Percentiles rank a stretch among this genome's conserved stretches.
Evolutionary conservation across 2,329 filamentous ascomycete genomes (phyloP).

Genomic region (Aspergillus neotritici): DNA sequence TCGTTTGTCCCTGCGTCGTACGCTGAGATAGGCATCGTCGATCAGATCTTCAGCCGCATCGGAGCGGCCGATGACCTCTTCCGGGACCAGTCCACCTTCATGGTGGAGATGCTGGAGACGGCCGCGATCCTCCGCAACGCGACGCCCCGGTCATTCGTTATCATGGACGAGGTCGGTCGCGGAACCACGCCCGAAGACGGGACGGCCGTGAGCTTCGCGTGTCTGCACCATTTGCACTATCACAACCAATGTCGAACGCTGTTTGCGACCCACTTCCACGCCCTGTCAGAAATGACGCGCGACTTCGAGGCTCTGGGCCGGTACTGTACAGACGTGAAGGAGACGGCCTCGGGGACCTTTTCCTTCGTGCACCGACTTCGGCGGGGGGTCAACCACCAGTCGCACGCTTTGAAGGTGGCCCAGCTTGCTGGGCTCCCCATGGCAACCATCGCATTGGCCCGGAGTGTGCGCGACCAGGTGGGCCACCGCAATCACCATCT

Average conservation of each 20-base stretch:
- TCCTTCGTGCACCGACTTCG: slow-evolving; percentile 79
- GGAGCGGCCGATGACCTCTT: slow-evolving; percentile 95
- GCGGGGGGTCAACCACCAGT: slow-evolving; percentile 75
- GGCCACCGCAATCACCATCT: too few relatives aligned
- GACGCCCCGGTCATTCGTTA: slow-evolving; percentile 78
- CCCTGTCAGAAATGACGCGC: slow-evolving; percentile 68
- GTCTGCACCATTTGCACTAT: slow-evolving; percentile 73
- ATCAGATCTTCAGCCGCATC: slow-evolving; percentile 89
- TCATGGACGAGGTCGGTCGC: slow-evolving; percentile 97
- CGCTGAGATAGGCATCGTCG: slow-evolving; percentile 84
- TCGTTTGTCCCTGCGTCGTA: slow-evolving; percentile 86
- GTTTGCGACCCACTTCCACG: slow-evolving; percentile 95
- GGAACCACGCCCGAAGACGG: slow-evolving; percentile 94
- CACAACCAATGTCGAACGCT: slow-evolving; percentile 73
- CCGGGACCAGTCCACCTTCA: slow-evolving; percentile 92
- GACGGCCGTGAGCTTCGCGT: slow-evolving; percentile 81
- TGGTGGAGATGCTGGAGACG: slow-evolving; percentile 99
- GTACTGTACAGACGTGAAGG: slow-evolving; percentile 86
- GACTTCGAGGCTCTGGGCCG: slow-evolving; percentile 57
- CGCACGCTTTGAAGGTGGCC: slow-evolving; percentile 94
- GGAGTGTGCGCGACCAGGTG: slow-evolving; percentile 46
- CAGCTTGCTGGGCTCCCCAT: slow-evolving; percentile 75
- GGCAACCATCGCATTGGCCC: slow-evolving; percentile 63
- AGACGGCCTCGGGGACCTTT: slow-evolving; percentile 65
- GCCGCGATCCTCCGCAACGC: slow-evolving; percentile 82